Percentiles rank a stretch among this genome's conserved stretches.
Conservation (phyloP, 768 basidiomycete species). For the Clitopilus hobsonii region DNA sequence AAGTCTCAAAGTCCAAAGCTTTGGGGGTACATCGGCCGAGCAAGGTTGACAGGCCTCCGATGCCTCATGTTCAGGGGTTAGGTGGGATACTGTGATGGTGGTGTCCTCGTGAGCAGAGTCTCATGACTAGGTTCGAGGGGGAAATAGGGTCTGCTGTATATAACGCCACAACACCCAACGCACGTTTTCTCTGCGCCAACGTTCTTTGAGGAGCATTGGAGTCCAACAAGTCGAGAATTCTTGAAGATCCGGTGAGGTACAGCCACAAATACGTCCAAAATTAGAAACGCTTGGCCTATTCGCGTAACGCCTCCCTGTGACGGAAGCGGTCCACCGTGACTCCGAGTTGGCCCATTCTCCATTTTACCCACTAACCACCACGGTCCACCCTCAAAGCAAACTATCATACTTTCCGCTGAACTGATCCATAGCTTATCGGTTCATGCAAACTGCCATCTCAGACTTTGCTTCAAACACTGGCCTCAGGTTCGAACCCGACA, state of each 20-base stretch:
- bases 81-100: neutral
- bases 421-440: neutral
- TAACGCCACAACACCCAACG: neutral
- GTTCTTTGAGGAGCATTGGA: neutral
- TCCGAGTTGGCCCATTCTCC: neutral
- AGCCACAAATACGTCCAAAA: neutral
- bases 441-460: neutral
- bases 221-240: neutral
- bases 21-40: neutral
- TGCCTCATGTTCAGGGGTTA: neutral
- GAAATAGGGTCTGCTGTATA: neutral
- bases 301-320: neutral
- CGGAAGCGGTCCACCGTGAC: slow-evolving; percentile 1
- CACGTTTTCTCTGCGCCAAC: neutral
- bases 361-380: slow-evolving; percentile 1
- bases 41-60: neutral
- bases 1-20: too few species aligned
- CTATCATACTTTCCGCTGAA: neutral
- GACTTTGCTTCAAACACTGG: neutral
- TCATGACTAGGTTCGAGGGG: neutral
- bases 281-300: neutral
- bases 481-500: neutral
- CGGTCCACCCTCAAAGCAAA: neutral
- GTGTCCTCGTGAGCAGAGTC: neutral
- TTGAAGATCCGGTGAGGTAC: neutral